Percentiles rank a stretch among this genome's conserved stretches.
Conservation (phyloP, 139 green algal genomes). For the Chlorella sp. region DNA sequence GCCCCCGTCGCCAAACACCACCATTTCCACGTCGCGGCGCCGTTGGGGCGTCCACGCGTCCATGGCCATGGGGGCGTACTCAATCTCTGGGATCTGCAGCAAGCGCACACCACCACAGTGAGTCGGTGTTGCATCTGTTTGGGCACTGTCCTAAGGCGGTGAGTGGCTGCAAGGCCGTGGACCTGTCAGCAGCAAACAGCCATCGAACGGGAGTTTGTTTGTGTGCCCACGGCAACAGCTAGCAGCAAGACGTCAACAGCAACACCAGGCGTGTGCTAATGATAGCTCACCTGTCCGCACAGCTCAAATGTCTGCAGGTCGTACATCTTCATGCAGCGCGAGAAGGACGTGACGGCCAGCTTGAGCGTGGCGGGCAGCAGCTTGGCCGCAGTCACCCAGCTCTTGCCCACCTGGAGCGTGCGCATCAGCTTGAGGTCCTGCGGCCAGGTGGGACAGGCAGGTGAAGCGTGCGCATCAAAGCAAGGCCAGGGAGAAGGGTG, state of each 20-base stretch:
- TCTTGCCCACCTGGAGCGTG: constrained; percentile 17
- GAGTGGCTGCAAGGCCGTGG: no score
- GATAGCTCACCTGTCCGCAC: constrained; percentile 19
- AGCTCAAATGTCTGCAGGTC: constrained; percentile 41
- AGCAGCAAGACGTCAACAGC: no score
- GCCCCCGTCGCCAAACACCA: constrained; percentile 51
- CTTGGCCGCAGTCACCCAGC: constrained; percentile 39
- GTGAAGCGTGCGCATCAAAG: no score
- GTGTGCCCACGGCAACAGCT: no score
- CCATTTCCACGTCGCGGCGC: constrained; percentile 36
- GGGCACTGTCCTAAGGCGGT: no score
- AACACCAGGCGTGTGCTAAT: no score
- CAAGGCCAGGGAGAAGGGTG: no score
- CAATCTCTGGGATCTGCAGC: constrained; percentile 45
- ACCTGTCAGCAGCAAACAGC: no score
- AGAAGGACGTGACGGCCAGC: constrained; percentile 44
- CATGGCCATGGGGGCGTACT: constrained; percentile 46
- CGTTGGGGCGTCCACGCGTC: constrained; percentile 37
- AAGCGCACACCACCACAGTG: neutral
- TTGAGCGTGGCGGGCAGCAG: constrained; percentile 45
- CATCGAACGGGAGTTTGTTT: no score
- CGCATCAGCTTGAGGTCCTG: constrained; percentile 34
- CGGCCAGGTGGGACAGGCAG: neutral
- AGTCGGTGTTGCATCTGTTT: no score
- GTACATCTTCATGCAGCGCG: constrained; percentile 49